These are phyloP conservation scores for Sugiyamaella mastotermitis DNA, from an alignment of 805 yeast genomes.

Conservation along the genomic window DNA sequence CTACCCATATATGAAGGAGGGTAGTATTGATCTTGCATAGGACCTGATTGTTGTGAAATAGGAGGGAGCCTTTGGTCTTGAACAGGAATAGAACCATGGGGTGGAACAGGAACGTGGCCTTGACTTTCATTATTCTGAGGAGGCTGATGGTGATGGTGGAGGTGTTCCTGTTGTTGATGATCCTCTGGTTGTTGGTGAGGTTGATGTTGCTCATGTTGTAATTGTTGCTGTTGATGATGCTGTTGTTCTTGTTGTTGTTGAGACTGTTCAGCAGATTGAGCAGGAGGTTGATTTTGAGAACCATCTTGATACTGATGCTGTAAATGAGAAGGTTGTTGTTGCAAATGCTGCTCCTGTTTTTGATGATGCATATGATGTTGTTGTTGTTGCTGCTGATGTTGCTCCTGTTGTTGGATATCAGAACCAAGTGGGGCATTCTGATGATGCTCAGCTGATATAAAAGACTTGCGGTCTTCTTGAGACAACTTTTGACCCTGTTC, in stretches of 20 bases:
- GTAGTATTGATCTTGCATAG: slow-evolving; percentile 1
- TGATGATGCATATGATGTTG: slow-evolving; percentile 9
- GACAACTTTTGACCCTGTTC: not conserved
- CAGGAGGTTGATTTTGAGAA: not conserved
- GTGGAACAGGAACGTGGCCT: slow-evolving; percentile 4
- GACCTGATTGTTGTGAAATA: not conserved
- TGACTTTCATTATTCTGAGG: slow-evolving; percentile 13
- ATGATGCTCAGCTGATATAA: not conserved
- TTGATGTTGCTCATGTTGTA: slow-evolving; percentile 9
- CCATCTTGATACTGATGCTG: slow-evolving; percentile 4
- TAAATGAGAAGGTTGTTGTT: slow-evolving; percentile 1
- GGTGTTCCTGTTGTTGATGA: slow-evolving; percentile 12
- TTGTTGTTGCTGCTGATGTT: slow-evolving; percentile 7
- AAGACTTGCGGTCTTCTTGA: too few species aligned
- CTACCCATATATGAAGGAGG: too few species aligned
- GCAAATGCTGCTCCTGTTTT: slow-evolving; percentile 8
- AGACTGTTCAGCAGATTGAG: slow-evolving; percentile 11
- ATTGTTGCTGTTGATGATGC: slow-evolving; percentile 9
- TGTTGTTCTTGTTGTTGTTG: slow-evolving; percentile 16
- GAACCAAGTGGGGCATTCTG: not conserved
- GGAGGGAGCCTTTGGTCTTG: slow-evolving; percentile 2
- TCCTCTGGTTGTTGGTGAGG: slow-evolving; percentile 7
- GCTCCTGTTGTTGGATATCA: not conserved
- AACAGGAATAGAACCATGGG: too few species aligned
- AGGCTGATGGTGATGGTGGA: slow-evolving; percentile 18